A percentile compares a stretch with the other conserved stretches of the same genome.
Conservation (phyloP, 2,329 filamentous ascomycete genomes). For the Cordyceps javanica region DNA sequence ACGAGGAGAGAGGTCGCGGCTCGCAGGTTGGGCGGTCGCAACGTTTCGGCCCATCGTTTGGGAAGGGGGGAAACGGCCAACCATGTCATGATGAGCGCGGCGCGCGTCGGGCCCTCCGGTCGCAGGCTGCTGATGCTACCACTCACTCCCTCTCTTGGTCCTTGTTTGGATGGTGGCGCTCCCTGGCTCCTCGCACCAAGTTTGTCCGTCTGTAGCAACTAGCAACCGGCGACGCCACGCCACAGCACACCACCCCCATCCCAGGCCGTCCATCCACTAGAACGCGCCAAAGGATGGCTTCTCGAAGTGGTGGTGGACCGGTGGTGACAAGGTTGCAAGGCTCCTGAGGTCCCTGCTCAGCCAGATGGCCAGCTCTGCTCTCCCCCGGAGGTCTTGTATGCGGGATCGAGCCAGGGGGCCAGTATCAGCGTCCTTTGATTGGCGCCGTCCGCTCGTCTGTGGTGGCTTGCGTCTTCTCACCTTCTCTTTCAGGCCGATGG, state of each 20-base stretch:
- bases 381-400: conserved; percentile 2
- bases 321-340: neutral
- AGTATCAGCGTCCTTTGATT: conserved; percentile 26
- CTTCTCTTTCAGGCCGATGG: conserved; percentile 31
- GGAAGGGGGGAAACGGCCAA: neutral
- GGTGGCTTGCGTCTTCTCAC: conserved; percentile 27
- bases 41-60: neutral
- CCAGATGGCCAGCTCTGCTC: conserved; percentile 9
- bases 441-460: conserved; percentile 22
- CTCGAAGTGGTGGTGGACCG: conserved; percentile 1
- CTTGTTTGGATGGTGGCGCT: conserved; percentile 1
- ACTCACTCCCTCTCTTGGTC: neutral
- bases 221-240: conserved; percentile 2
- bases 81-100: conserved; percentile 7
- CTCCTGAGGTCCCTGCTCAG: conserved; percentile 4
- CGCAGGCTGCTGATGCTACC: neutral
- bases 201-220: neutral
- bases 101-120: conserved; percentile 5
- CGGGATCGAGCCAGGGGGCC: conserved; percentile 18
- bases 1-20: too few relatives aligned
- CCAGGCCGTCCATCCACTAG: neutral
- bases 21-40: neutral
- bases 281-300: neutral
- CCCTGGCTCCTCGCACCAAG: neutral
- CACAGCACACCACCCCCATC: neutral